Percentiles rank a stretch among this genome's conserved stretches.
These are phyloP conservation scores for Moesziomyces parantarcticus DNA, from an alignment of 1,284 basidiomycete species.

Conservation along the genomic window DNA sequence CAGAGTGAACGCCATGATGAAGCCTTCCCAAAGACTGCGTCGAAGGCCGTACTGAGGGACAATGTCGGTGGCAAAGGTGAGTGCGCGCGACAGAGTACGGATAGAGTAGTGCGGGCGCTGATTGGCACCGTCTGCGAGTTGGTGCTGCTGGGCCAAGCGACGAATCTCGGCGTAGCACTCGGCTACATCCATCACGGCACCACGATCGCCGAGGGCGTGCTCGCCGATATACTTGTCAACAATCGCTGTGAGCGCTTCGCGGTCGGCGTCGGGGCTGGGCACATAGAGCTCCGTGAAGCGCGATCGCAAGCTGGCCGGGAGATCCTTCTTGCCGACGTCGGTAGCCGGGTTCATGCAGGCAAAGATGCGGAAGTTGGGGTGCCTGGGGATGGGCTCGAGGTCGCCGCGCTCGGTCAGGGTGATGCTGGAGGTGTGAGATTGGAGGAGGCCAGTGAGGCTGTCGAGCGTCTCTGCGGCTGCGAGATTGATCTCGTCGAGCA, in stretches of 20 bases:
- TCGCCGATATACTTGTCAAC: conserved; percentile 90
- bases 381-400: conserved; percentile 87
- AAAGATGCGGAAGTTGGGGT: conserved; percentile 94
- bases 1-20: conserved; percentile 98
- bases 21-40: conserved; percentile 93
- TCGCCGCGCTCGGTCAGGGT: conserved; percentile 94
- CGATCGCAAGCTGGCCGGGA: conserved; percentile 87
- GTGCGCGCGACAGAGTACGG: conserved; percentile 90
- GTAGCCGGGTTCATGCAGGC: conserved; percentile 99
- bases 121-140: conserved; percentile 93
- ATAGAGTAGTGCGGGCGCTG: conserved; percentile 97
- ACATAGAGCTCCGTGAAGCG: conserved; percentile 97
- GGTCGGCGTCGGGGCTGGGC: conserved; percentile 88
- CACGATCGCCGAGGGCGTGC: conserved; percentile 83
- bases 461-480: conserved; percentile 95
- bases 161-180: conserved; percentile 90
- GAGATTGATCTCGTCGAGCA: conserved; percentile 96
- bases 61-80: conserved; percentile 89
- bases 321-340: conserved; percentile 97
- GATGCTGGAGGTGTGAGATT: conserved; percentile 86
- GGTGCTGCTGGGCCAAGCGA: conserved; percentile 79
- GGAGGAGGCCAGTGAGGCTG: conserved; percentile 86
- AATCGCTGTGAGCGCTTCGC: conserved; percentile 88
- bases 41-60: conserved; percentile 79
- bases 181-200: conserved; percentile 88